These are phyloP conservation scores for Agaricus blazei DNA, from an alignment of 768 basidiomycete genomes.

Conservation along the genomic window DNA sequence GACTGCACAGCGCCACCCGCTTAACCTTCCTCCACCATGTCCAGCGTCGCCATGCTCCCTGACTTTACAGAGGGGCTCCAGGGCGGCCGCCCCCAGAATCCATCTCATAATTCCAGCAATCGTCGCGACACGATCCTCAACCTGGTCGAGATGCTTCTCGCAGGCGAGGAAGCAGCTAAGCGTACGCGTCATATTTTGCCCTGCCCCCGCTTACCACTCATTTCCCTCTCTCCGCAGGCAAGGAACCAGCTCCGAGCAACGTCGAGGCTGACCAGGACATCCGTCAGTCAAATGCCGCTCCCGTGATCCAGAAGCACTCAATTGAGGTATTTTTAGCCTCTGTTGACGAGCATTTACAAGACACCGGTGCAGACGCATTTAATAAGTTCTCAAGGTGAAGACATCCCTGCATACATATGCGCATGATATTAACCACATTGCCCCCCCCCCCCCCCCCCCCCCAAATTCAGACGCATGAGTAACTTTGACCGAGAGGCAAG, in stretches of 20 bases:
- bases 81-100: not conserved
- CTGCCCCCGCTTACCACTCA: not conserved
- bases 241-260: slow-evolving; percentile 39
- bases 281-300: slow-evolving; percentile 41
- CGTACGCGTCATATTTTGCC: slow-evolving; percentile 19
- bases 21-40: not conserved
- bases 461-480: slow-evolving; percentile 43
- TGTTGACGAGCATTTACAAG: slow-evolving; percentile 65
- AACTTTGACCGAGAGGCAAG: slow-evolving; percentile 62
- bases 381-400: slow-evolving; percentile 55
- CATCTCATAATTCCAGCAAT: slow-evolving; percentile 10
- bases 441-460: slow-evolving; percentile 6
- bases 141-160: slow-evolving; percentile 46
- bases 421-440: slow-evolving; percentile 3
- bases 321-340: slow-evolving; percentile 33
- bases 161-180: slow-evolving; percentile 25
- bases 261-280: slow-evolving; percentile 58
- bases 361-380: slow-evolving; percentile 61
- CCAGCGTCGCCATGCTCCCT: slow-evolving; percentile 7
- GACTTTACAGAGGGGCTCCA: slow-evolving; percentile 8
- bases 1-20: too few species aligned
- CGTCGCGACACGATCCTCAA: slow-evolving; percentile 44
- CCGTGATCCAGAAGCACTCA: not conserved
- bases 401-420: not conserved
- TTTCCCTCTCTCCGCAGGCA: slow-evolving; percentile 19